Evolutionary conservation across 2,329 filamentous ascomycete genomes (phyloP), one percentile per base, ranked within the genome.

Genomic region (Coniochaeta ligniaria): DNA sequence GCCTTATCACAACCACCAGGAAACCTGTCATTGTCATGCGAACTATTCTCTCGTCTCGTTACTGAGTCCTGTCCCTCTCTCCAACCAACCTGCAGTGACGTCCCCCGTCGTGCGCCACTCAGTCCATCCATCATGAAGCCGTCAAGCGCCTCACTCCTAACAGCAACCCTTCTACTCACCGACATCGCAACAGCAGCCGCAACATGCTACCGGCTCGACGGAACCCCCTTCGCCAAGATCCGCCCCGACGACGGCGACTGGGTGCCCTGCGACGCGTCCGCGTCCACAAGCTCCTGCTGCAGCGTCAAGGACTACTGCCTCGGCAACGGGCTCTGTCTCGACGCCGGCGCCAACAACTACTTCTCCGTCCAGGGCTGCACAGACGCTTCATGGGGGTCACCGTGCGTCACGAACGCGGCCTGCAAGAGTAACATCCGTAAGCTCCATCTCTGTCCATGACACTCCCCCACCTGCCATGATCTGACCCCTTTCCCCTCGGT

Each of bases 291-390:
- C 60, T 36, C 57, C 14, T 61, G 60, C 58, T 61, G 60, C 31
- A 57, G 50, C 52, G 36, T 41, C 24, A 61, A 61, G 54, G 60
- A 61, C 58, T 61, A 61, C 58, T 61, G 60, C 52, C 24, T 61
- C 26, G 57, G 52, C 26, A 61, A 59, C 31, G 60, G 57, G 2
- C 43, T 61, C n/a, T 61, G 60, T 43, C 60, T 61, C 36, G 35
- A 56, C 12, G 61, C 61, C 36, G 61, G 56, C 31, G 60, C 57
- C 26, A 63, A 61, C 57, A 60, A 63, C 52, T 61, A 59, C 41
- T 59, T 56, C 26, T 58, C 17, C 31, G 50, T 61, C 43, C 57
- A 61, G 35, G 60, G 60, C 24, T 61, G 60, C 58, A 61, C 60
- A 33, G 57, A 61, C 41, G 33, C 60, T 5, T 38, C 24, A 22